Evolutionary conservation across 768 basidiomycete genomes (phyloP).

Genomic region (Rhodotorula babjevae): DNA sequence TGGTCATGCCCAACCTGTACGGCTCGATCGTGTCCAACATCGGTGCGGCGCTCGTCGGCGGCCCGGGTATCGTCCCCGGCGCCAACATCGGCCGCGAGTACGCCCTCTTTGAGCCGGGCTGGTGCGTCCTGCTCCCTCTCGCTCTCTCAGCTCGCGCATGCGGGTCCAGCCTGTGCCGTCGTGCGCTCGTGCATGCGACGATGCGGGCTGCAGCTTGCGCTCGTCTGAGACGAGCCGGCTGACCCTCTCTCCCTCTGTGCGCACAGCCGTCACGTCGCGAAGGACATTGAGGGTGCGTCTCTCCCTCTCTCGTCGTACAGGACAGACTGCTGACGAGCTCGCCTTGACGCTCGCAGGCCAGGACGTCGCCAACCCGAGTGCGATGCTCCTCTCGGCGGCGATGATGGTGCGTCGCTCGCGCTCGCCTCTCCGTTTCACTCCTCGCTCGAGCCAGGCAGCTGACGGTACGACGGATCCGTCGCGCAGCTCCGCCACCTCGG

Average conservation of each 20-base stretch:
- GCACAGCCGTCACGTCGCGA: conserved; percentile 44
- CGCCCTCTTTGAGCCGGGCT: conserved; percentile 97
- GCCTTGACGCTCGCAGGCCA: conserved; percentile 40
- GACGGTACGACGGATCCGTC: background rate
- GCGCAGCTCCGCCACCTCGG: conserved; percentile 45
- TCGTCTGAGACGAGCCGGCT: too few relatives aligned
- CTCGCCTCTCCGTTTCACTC: background rate
- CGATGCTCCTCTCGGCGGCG: conserved; percentile 50
- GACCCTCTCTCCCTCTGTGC: background rate
- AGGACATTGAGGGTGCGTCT: conserved; percentile 40
- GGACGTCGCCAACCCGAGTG: conserved; percentile 52
- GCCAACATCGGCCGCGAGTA: conserved; percentile 98
- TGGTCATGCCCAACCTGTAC: conserved; percentile 96
- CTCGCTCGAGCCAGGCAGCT: background rate
- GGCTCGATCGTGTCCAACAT: conserved; percentile 98
- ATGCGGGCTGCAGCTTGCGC: too few relatives aligned
- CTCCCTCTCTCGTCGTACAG: background rate
- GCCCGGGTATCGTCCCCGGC: conserved; percentile 94
- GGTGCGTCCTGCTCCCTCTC: conserved; percentile 46
- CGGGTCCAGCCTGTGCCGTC: background rate
- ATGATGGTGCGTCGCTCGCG: conserved; percentile 44
- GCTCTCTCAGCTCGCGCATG: background rate
- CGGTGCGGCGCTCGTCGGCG: conserved; percentile 95
- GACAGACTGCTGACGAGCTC: background rate
- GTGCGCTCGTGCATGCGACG: too few relatives aligned